Base-by-base conservation (phyloP, 345 rosid genomes). In the Eutrema yunnanense region DNA sequence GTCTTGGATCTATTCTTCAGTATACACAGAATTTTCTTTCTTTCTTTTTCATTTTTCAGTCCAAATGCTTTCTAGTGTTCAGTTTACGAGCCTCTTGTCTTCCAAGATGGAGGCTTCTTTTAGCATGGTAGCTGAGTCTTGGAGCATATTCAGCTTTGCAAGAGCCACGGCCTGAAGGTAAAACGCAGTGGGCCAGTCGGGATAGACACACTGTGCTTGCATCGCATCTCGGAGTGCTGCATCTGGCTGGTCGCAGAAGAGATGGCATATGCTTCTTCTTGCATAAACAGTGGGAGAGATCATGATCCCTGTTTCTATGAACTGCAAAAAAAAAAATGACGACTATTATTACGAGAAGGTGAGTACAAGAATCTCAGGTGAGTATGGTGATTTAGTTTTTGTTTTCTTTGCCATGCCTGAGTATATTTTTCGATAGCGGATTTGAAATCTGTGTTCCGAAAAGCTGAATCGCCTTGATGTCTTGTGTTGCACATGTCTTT, bases 201-300 rank as follows among this genome's bases (percentile, higher is more conserved):
- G 92, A 66, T 84, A 89, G 2, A 89, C 92, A 12, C 92, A 92
- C 54, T 92, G 92, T 29, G 96, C 95, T 80, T 92, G 98, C 96
- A 92, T 92, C 38, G 96, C 98, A 73, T 92, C 98, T 75, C 98
- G 78, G 8, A 92, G 90, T 43, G 92, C 96, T 44, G 86, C 96
- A 80, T 90, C 98, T 5, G 92, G 85, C 65, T 90, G 95, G 62
- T 90, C 90, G 9, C 87, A 86, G 33, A 92, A 79, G 41, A 92
- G 87, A 78, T 86, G 65, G 74, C 95, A 92, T 41, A 88, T 86
- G 79, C 96, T 85, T 83, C 92, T 78, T 55, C 98, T 77, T 6
- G 87, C 92, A 77, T 83, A 86, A 4, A 92, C 95, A 32, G 95
- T 92, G 8, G 98, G 98, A 22, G 98, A 90, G 34, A 86, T 77